Percentiles rank a stretch among this genome's conserved stretches.
Conservation (phyloP, 768 basidiomycete genomes). For the Kondoa malvinella region DNA sequence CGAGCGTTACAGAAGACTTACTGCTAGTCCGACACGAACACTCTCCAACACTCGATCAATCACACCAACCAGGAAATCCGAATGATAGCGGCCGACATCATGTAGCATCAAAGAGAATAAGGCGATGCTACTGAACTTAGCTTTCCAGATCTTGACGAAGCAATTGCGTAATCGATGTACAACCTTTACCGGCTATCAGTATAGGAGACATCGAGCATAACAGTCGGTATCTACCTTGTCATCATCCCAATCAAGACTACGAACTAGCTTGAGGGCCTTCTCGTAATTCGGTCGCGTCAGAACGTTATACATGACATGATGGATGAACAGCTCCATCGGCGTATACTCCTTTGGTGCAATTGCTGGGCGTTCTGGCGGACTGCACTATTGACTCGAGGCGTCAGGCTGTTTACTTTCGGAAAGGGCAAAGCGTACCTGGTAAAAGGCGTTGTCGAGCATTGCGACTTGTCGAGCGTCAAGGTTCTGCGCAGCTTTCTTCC, state of each 20-base stretch:
- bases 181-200: conserved; percentile 32
- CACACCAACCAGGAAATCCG: conserved; percentile 67
- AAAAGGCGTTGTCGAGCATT: conserved; percentile 91
- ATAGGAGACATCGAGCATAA: conserved; percentile 10
- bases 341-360: conserved; percentile 67
- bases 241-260: conserved; percentile 95
- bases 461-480: conserved; percentile 78
- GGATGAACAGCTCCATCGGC: conserved; percentile 80
- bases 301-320: conserved; percentile 85
- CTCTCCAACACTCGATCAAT: conserved; percentile 93
- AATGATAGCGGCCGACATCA: conserved; percentile 82
- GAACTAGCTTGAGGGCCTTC: conserved; percentile 77
- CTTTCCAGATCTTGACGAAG: conserved; percentile 97
- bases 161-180: conserved; percentile 58
- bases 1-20: conserved; percentile 19
- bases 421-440: conserved; percentile 46
- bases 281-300: conserved; percentile 85
- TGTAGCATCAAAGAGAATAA: conserved; percentile 86
- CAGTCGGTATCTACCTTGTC: conserved; percentile 29
- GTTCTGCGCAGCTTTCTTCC: conserved; percentile 85
- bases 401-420: background rate
- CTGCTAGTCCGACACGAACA: conserved; percentile 68
- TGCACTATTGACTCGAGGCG: conserved; percentile 47
- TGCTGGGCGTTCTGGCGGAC: conserved; percentile 83
- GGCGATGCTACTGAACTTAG: conserved; percentile 76